phyloP scores from a whole-genome alignment of 441 rosid genomes.

The Erysimum cheiri region DNA sequence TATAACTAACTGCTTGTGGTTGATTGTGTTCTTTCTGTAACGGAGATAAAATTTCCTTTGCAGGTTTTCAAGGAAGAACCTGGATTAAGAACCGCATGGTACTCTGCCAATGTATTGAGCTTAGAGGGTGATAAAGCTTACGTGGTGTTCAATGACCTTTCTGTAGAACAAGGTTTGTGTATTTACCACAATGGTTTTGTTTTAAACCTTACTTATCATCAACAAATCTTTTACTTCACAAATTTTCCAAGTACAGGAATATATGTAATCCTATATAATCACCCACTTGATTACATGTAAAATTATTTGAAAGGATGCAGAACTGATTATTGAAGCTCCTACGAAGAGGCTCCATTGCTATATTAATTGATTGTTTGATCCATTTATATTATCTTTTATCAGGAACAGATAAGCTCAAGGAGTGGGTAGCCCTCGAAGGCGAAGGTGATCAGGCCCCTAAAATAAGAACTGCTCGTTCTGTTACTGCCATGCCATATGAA shows the following conservation, averaged over 20 bases:
- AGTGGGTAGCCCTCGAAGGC: conserved; percentile 77
- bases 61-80: conserved; percentile 86
- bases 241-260: conserved; percentile 18
- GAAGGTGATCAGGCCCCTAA: conserved; percentile 70
- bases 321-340: conserved; percentile 10
- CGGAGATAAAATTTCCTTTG: conserved; percentile 1
- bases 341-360: conserved; percentile 25
- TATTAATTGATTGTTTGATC: conserved; percentile 20
- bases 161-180: conserved; percentile 67
- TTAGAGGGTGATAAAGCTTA: conserved; percentile 81
- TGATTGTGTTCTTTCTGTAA: conserved; percentile 27
- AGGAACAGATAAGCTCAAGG: conserved; percentile 81
- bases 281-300: conserved; percentile 10
- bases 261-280: conserved; percentile 6
- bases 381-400: conserved; percentile 31
- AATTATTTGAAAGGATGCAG: conserved; percentile 18
- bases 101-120: conserved; percentile 72
- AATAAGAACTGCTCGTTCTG: conserved; percentile 79
- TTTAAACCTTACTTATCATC: not conserved
- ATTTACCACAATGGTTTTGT: conserved; percentile 2
- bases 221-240: conserved; percentile 3
- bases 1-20: not conserved
- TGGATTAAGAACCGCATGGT: conserved; percentile 84
- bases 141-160: conserved; percentile 74
- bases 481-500: conserved; percentile 73